A percentile compares a stretch with the other conserved stretches of the same genome.
phyloP scores from a whole-genome alignment of 129 eudicot genomes.

The Calendula officinalis region DNA sequence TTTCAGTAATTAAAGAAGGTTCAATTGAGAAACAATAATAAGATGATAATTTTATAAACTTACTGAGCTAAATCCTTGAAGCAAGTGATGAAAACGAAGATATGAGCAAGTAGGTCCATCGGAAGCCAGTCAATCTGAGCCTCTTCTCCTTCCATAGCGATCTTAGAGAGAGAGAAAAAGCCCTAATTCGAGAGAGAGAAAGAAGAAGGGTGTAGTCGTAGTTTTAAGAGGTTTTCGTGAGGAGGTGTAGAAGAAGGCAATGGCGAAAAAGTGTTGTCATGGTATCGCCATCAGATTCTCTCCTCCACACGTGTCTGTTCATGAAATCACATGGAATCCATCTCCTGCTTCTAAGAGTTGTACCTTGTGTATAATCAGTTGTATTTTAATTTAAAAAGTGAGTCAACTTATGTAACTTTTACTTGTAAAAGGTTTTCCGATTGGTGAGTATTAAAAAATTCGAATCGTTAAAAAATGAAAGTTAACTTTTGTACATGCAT shows the following conservation, averaged over 20 bases:
- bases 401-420: constrained; percentile 32
- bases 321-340: constrained; percentile 32
- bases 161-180: constrained; percentile 9
- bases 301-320: constrained; percentile 23
- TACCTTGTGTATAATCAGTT: constrained; percentile 9
- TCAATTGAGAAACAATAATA: neutral
- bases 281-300: constrained; percentile 32
- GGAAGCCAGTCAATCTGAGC: constrained; percentile 79
- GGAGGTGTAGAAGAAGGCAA: constrained; percentile 26
- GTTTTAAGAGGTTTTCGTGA: constrained; percentile 26
- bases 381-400: constrained; percentile 20
- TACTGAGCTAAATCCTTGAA: constrained; percentile 95
- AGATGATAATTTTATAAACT: constrained; percentile 17
- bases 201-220: neutral
- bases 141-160: constrained; percentile 35
- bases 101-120: constrained; percentile 74
- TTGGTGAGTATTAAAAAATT: neutral
- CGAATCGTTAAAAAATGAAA: neutral
- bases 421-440: constrained; percentile 5
- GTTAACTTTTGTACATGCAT: too few species aligned
- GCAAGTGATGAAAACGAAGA: constrained; percentile 64
- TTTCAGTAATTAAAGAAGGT: neutral
- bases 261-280: constrained; percentile 39
- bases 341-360: constrained; percentile 7
- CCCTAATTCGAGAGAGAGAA: constrained; percentile 9